Percentiles rank a stretch among this genome's conserved stretches.
These are phyloP conservation scores for Hyaloscypha variabilis DNA, from an alignment of 495 filamentous ascomycete species.

Conservation along the genomic window DNA sequence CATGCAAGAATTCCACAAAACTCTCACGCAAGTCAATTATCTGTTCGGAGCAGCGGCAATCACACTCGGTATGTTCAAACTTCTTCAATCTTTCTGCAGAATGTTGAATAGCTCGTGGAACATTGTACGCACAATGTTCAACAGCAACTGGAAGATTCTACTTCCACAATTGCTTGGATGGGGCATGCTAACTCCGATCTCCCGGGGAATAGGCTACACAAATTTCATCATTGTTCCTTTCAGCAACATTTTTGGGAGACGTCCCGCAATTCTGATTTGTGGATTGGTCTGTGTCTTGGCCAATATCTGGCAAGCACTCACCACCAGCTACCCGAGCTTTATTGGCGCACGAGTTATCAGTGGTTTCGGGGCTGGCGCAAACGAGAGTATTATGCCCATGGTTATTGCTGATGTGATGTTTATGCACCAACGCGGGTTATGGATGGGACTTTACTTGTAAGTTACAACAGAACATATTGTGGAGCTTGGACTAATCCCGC, in stretches of 20 bases:
- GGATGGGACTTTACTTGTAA: conserved; percentile 64
- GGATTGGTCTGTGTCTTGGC: conserved; percentile 55
- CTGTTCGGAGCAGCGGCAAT: conserved; percentile 56
- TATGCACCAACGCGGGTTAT: conserved; percentile 63
- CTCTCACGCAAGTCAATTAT: conserved; percentile 20
- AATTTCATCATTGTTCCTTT: conserved; percentile 65
- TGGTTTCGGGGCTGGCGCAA: conserved; percentile 58
- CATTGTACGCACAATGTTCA: too few species aligned
- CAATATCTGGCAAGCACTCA: conserved; percentile 60
- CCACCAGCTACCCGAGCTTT: conserved; percentile 56
- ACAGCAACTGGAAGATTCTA: too few species aligned
- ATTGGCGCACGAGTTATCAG: conserved; percentile 67
- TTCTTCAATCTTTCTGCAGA: not conserved
- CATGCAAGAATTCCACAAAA: conserved; percentile 25
- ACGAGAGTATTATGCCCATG: conserved; percentile 58
- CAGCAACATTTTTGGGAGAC: conserved; percentile 57
- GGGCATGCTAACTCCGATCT: not conserved
- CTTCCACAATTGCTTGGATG: not conserved
- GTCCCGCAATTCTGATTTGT: conserved; percentile 57
- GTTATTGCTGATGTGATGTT: conserved; percentile 69
- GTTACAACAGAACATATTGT: conserved; percentile 45
- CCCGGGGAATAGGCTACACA: conserved; percentile 48
- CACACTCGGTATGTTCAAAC: conserved; percentile 37
- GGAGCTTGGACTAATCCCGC: conserved; percentile 55
- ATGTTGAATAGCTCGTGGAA: too few species aligned